Evolutionary conservation across 352 stramenopile genomes (phyloP).

Genomic region (Thalassiosira livingstoniorum): DNA sequence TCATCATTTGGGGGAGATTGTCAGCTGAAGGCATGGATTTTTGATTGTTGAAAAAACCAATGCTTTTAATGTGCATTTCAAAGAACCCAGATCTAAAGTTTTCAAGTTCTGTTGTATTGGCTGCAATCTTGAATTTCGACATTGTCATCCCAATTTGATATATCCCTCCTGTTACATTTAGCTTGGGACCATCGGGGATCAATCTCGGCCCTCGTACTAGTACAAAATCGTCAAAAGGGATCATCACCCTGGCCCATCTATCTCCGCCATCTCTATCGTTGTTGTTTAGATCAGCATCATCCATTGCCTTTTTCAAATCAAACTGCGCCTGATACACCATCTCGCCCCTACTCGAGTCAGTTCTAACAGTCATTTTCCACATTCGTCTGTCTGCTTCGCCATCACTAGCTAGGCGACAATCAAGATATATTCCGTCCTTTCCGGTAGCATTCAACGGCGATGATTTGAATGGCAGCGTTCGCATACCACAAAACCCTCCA

Average conservation of each 20-base stretch:
- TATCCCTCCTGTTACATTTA: constrained; percentile 68
- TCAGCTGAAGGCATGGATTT: neutral
- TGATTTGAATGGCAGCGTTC: constrained; percentile 73
- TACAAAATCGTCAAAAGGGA: constrained; percentile 75
- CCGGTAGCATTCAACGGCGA: constrained; percentile 53
- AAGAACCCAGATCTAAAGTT: constrained; percentile 81
- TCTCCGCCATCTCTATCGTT: constrained; percentile 1
- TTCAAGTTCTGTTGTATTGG: constrained; percentile 71
- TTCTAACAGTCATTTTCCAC: constrained; percentile 79
- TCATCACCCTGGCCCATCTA: constrained; percentile 56
- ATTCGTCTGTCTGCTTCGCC: constrained; percentile 70
- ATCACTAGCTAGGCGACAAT: constrained; percentile 73
- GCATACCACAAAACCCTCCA: constrained; percentile 78
- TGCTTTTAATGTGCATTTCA: constrained; percentile 74
- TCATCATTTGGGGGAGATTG: neutral
- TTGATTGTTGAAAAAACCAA: constrained; percentile 66
- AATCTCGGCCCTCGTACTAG: constrained; percentile 72
- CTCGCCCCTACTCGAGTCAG: constrained; percentile 65
- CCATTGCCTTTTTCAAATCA: constrained; percentile 55
- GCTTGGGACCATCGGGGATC: constrained; percentile 58
- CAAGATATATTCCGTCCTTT: constrained; percentile 69
- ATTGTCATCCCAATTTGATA: constrained; percentile 83
- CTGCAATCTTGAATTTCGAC: constrained; percentile 72
- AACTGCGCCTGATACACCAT: constrained; percentile 76
- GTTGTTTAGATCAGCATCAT: constrained; percentile 18